phyloP scores from a whole-genome alignment of 345 rosid species.

The Carallia pectinifolia region DNA sequence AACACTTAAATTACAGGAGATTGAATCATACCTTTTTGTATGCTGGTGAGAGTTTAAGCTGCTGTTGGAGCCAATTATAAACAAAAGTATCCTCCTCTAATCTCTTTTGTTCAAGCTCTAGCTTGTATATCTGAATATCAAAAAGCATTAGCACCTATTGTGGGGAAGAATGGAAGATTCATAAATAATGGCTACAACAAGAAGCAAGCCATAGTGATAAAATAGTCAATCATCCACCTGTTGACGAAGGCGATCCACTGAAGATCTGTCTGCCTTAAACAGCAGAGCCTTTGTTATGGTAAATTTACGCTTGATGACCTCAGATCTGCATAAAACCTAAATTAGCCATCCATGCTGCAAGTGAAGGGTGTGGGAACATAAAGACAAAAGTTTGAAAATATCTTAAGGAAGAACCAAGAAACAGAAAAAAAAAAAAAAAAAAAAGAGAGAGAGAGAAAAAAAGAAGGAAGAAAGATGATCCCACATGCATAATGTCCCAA shows the following conservation, averaged over 20 bases:
- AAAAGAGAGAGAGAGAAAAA: too few relatives aligned
- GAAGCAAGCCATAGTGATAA: slow-evolving; percentile 10
- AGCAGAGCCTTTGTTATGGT: slow-evolving; percentile 78
- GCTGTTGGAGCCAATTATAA: slow-evolving; percentile 91
- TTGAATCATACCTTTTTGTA: slow-evolving; percentile 63
- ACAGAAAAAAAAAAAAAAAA: too few relatives aligned
- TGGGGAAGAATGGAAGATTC: slow-evolving; percentile 8
- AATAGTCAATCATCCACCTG: slow-evolving; percentile 51
- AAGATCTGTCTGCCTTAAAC: slow-evolving; percentile 80
- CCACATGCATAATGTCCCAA: too few relatives aligned
- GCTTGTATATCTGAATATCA: slow-evolving; percentile 59
- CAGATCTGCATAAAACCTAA: slow-evolving; percentile 42
- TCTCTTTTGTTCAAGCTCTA: slow-evolving; percentile 82
- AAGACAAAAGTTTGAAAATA: too few relatives aligned
- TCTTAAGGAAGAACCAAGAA: too few relatives aligned
- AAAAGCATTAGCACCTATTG: slow-evolving; percentile 13
- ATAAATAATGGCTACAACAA: not conserved
- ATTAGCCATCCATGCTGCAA: not conserved
- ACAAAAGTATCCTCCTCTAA: slow-evolving; percentile 84
- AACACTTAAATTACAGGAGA: not conserved
- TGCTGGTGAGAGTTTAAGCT: slow-evolving; percentile 86
- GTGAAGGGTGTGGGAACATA: not conserved
- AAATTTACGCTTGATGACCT: slow-evolving; percentile 74
- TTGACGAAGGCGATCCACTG: slow-evolving; percentile 73
- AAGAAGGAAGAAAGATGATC: too few relatives aligned